A percentile compares a stretch with the other conserved stretches of the same genome.
Conservation (phyloP, 2,329 filamentous ascomycete genomes). For the Didymella pomorum region DNA sequence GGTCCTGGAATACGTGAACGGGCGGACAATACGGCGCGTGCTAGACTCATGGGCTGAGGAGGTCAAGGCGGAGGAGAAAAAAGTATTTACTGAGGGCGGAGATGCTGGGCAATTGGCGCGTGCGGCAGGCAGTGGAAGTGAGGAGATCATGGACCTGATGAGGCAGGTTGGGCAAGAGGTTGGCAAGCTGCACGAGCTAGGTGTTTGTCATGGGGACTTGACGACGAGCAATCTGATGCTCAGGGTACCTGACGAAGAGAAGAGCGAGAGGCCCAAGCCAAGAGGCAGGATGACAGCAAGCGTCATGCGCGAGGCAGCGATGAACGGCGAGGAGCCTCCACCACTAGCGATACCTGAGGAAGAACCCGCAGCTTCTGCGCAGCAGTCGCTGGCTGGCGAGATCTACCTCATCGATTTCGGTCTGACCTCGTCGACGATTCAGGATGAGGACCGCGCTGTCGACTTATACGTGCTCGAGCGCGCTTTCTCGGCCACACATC, state of each 20-base stretch:
- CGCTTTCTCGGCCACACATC: constrained; percentile 94
- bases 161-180: constrained; percentile 73
- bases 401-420: constrained; percentile 95
- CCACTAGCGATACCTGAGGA: constrained; percentile 8
- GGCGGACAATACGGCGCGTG: constrained; percentile 71
- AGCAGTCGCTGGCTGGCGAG: constrained; percentile 62
- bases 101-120: constrained; percentile 7
- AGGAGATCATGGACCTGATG: constrained; percentile 64
- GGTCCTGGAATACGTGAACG: constrained; percentile 58
- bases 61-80: constrained; percentile 25
- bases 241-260: constrained; percentile 16
- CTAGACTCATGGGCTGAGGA: constrained; percentile 72
- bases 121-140: constrained; percentile 33
- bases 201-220: constrained; percentile 91
- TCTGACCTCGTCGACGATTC: constrained; percentile 78
- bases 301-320: constrained; percentile 36
- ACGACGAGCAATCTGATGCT: constrained; percentile 98
- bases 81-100: constrained; percentile 9
- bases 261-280: not conserved
- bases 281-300: constrained; percentile 33
- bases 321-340: constrained; percentile 25
- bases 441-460: constrained; percentile 93
- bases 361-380: constrained; percentile 4
- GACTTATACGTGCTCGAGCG: constrained; percentile 95
- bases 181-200: constrained; percentile 79